Base-by-base conservation (phyloP, 495 filamentous ascomycete species). In the Elaphomyces granulatus region DNA sequence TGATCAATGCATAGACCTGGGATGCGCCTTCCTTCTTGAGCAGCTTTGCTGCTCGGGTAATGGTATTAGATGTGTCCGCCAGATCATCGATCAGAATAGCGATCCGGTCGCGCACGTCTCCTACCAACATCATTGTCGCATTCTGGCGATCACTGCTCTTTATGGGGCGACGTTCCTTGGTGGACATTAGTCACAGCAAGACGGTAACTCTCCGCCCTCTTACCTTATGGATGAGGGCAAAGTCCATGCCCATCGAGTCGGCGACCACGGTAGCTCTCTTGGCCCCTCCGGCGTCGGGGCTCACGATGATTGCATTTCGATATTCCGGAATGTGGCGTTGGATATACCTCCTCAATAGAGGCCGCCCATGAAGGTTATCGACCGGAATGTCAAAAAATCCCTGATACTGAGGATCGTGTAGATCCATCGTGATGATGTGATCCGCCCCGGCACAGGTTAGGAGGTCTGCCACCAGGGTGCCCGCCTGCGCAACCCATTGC, bases 301-400 rank as follows among this genome's bases (percentile, higher is more conserved):
- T 92, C 49, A 98, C 86, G 50, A 98, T 83, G 32, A 96, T 85
- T 37, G 83, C 81, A 41, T 87, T 72, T 59, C 81, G 81, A 60
- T 77, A 85, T 50, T 87, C 80, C 43, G 86, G 80, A 49, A 96
- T 93, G 44, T 81, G 74, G 40, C 80, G 77, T 59, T 81, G 74
- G 46, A 98, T 94, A 60, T 94, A 96, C 37, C 77, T 79, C 59
- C 90, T 81, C 36, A 96, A 69, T 32, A 94, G 66, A 32, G 86
- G 81, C 40, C 86, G 71, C 10, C 85, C 90, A 53, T 94, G 93
- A 14, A 98, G 68, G 52, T 98, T 98, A 54, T 98, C 90, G 37
- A 96, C 92, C 1, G 87, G 88, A 38, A 96, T 94, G 52, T 96
- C 90, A 51, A 98, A 96, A 68, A 92, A 98, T 34, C 90, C 90